phyloP scores from a whole-genome alignment of 2,329 filamentous ascomycete species.

The Hymenoscyphus salicellus region DNA sequence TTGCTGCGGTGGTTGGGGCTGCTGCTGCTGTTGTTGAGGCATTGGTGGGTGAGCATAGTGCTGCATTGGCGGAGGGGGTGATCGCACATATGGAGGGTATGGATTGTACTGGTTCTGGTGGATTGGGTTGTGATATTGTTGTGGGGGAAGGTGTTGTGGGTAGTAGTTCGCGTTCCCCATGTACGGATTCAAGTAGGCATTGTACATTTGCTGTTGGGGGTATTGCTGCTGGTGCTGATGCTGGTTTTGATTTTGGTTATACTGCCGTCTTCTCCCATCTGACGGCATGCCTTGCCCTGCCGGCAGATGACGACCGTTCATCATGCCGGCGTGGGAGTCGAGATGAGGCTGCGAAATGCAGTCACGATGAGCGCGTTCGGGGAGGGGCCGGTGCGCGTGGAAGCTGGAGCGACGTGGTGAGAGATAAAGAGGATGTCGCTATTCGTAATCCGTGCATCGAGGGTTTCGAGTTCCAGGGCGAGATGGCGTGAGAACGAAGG shows the following conservation, averaged over 20 bases:
- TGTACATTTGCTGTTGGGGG: slow-evolving; percentile 46
- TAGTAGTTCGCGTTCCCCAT: slow-evolving; percentile 44
- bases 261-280: slow-evolving; percentile 35
- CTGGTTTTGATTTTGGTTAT: slow-evolving; percentile 36
- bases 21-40: slow-evolving; percentile 23
- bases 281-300: slow-evolving; percentile 59
- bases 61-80: slow-evolving; percentile 49
- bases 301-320: slow-evolving; percentile 74
- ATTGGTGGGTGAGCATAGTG: slow-evolving; percentile 49
- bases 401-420: not conserved
- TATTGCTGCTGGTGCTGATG: slow-evolving; percentile 43
- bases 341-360: slow-evolving; percentile 18
- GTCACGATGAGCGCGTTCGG: slow-evolving; percentile 26
- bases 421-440: not conserved
- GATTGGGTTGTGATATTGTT: slow-evolving; percentile 53
- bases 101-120: slow-evolving; percentile 44
- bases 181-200: slow-evolving; percentile 51
- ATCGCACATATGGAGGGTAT: slow-evolving; percentile 45
- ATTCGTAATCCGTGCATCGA: not conserved
- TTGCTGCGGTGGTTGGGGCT: slow-evolving; percentile 8
- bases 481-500: not conserved
- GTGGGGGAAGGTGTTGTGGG: slow-evolving; percentile 54
- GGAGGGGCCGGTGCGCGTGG: slow-evolving; percentile 12
- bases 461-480: not conserved
- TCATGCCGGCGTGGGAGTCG: slow-evolving; percentile 65